Conservation (phyloP, 2,329 filamentous ascomycete species). For the Aspergillus aculeatinus region DNA sequence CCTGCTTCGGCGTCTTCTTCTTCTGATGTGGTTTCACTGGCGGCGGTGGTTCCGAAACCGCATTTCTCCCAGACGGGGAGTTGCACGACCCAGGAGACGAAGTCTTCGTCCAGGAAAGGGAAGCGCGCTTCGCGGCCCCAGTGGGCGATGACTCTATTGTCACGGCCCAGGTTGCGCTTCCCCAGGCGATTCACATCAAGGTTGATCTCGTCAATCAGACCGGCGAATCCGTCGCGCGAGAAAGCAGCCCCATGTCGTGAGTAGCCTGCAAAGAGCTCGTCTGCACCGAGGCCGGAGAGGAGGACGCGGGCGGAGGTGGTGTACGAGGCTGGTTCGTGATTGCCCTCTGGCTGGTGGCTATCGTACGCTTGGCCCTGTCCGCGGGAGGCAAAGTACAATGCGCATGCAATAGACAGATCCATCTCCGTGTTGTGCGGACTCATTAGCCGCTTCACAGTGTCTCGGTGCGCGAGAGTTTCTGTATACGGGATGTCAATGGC, state of each 20-base stretch:
- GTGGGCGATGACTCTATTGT: conserved; percentile 85
- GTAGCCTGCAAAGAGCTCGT: conserved; percentile 95
- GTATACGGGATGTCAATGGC: conserved; percentile 75
- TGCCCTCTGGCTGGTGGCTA: conserved; percentile 28
- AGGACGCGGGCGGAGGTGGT: conserved; percentile 75
- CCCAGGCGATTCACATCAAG: conserved; percentile 83
- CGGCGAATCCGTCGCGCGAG: conserved; percentile 64
- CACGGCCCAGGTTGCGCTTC: conserved; percentile 89
- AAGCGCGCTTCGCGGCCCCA: conserved; percentile 89
- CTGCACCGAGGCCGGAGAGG: conserved; percentile 88
- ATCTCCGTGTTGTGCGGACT: conserved; percentile 96
- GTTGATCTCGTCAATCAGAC: conserved; percentile 76
- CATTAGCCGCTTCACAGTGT: conserved; percentile 73
- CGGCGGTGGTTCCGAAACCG: conserved; percentile 66
- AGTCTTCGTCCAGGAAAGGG: conserved; percentile 82
- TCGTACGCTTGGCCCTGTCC: conserved; percentile 57
- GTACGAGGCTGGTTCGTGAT: conserved; percentile 45
- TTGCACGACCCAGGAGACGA: conserved; percentile 77
- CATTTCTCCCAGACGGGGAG: conserved; percentile 81
- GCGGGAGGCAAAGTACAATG: conserved; percentile 90
- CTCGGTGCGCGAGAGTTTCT: conserved; percentile 68
- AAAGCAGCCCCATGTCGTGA: conserved; percentile 79
- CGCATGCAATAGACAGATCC: conserved; percentile 91
- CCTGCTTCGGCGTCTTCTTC: neutral
- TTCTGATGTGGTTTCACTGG: conserved; percentile 16